These are phyloP conservation scores for Aspergillus arachidicola DNA, from an alignment of 2,329 filamentous ascomycete genomes.

Conservation along the genomic window DNA sequence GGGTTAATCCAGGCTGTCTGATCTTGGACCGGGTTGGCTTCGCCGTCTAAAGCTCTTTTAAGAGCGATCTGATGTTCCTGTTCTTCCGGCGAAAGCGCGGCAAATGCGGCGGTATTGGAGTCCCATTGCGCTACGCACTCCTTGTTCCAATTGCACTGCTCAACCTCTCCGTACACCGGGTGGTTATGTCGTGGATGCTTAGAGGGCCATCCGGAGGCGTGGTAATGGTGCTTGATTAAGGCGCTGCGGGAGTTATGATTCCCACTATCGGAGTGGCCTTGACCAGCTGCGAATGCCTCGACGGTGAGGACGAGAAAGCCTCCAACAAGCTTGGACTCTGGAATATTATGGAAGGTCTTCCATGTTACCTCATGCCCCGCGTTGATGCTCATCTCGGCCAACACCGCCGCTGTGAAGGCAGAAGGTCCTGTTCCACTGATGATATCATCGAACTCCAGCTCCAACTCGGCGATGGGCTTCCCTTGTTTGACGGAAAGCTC, in stretches of 20 bases:
- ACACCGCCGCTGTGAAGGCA: constrained; percentile 67
- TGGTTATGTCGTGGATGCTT: constrained; percentile 16
- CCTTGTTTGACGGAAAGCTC: constrained; percentile 62
- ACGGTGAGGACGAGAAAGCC: constrained; percentile 69
- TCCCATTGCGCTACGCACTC: constrained; percentile 17
- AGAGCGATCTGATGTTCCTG: constrained; percentile 17
- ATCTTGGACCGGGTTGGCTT: background rate
- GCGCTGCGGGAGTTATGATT: constrained; percentile 68
- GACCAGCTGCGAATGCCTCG: constrained; percentile 72
- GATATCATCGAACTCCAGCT: constrained; percentile 71
- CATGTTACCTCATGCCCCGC: constrained; percentile 56
- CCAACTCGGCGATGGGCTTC: constrained; percentile 61
- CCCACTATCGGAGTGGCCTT: constrained; percentile 72
- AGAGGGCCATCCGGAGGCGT: constrained; percentile 68
- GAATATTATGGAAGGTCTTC: constrained; percentile 66
- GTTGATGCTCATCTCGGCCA: constrained; percentile 63
- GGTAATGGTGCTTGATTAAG: constrained; percentile 73
- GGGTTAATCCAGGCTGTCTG: background rate
- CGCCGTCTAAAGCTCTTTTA: background rate
- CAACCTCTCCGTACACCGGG: constrained; percentile 16
- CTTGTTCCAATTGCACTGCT: constrained; percentile 19
- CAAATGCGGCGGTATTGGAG: constrained; percentile 14
- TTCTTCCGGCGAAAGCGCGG: constrained; percentile 9
- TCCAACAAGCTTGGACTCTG: constrained; percentile 66
- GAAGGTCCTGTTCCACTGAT: constrained; percentile 73